phyloP scores from a whole-genome alignment of 2,329 filamentous ascomycete species.

The Didymella lethalis region DNA sequence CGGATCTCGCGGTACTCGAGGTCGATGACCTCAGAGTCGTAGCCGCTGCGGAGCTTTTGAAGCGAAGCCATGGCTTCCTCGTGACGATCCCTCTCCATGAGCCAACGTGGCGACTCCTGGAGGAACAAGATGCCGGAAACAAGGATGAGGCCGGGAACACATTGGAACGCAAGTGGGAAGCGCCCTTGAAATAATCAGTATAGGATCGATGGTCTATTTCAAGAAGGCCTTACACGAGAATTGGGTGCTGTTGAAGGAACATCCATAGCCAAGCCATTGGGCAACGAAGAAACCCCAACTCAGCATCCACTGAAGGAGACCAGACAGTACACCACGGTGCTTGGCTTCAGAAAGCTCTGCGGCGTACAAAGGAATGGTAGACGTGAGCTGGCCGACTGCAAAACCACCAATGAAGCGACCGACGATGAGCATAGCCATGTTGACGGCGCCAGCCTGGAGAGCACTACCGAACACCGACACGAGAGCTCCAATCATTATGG shows the following conservation, averaged over 20 bases:
- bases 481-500: constrained; percentile 47
- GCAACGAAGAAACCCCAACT: constrained; percentile 51
- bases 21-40: constrained; percentile 29
- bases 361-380: constrained; percentile 31
- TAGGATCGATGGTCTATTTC: background rate
- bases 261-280: constrained; percentile 52
- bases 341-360: constrained; percentile 46
- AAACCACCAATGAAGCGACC: constrained; percentile 61
- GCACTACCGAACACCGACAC: constrained; percentile 46
- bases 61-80: constrained; percentile 54
- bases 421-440: constrained; percentile 57
- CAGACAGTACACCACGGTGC: constrained; percentile 61
- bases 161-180: constrained; percentile 55
- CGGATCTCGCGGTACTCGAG: constrained; percentile 36
- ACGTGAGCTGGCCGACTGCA: constrained; percentile 53
- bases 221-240: constrained; percentile 30
- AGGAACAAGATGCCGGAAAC: constrained; percentile 59
- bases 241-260: constrained; percentile 35
- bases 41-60: constrained; percentile 30
- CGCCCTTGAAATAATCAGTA: constrained; percentile 33
- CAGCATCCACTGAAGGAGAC: constrained; percentile 62
- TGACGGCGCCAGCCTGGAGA: constrained; percentile 49
- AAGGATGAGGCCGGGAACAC: constrained; percentile 53
- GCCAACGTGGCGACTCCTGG: constrained; percentile 68
- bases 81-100: constrained; percentile 62